These are phyloP conservation scores for Amylostereum areolatum DNA, from an alignment of 1,284 basidiomycete species.

Conservation along the genomic window DNA sequence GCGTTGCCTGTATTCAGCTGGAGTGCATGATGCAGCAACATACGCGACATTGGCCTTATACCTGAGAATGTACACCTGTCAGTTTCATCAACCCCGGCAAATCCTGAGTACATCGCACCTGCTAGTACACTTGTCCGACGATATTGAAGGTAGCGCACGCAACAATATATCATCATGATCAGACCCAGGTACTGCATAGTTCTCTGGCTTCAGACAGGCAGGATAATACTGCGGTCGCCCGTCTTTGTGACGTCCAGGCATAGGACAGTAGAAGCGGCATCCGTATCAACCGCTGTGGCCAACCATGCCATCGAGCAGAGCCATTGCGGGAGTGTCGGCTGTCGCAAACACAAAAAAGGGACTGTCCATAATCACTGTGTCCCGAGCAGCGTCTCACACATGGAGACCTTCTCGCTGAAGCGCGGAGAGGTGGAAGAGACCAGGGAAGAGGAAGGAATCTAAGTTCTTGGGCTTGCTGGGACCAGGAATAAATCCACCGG, in stretches of 20 bases:
- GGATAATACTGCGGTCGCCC: slow-evolving; percentile 15
- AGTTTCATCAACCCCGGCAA: too few relatives aligned
- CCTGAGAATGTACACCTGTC: too few relatives aligned
- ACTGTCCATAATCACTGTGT: slow-evolving; percentile 1
- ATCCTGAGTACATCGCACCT: too few relatives aligned
- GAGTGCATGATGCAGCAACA: too few relatives aligned
- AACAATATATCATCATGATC: too few relatives aligned
- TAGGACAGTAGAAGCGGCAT: slow-evolving; percentile 16
- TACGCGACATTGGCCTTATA: too few relatives aligned
- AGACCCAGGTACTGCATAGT: too few relatives aligned
- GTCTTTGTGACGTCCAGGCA: slow-evolving; percentile 16
- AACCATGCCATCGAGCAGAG: slow-evolving; percentile 18
- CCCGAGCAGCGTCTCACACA: slow-evolving; percentile 16
- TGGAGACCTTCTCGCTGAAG: slow-evolving; percentile 18
- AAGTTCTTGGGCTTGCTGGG: slow-evolving; percentile 7
- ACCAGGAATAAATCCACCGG: slow-evolving; percentile 5
- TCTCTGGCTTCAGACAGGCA: not conserved
- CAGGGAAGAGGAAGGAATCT: slow-evolving; percentile 6
- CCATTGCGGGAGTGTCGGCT: slow-evolving; percentile 22
- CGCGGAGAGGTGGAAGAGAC: slow-evolving; percentile 10
- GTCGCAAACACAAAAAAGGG: slow-evolving; percentile 14
- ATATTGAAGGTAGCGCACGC: too few relatives aligned
- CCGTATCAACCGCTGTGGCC: slow-evolving; percentile 20
- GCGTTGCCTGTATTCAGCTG: slow-evolving; percentile 9
- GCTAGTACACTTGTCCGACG: too few relatives aligned